phyloP scores from a whole-genome alignment of 345 rosid genomes.

The Kandelia obovata region DNA sequence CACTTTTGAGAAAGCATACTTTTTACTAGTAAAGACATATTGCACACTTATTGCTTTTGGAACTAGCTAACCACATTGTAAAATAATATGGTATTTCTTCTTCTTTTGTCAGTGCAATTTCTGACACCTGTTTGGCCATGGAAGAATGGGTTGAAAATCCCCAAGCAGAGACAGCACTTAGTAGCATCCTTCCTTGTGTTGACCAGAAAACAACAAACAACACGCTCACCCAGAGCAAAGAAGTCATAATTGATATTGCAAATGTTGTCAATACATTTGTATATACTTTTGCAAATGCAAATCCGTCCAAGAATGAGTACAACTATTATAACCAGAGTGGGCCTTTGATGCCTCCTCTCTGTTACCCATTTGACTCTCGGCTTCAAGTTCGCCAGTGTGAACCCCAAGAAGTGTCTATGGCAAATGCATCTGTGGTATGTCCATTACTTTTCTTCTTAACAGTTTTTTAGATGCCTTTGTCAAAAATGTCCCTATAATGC shows the following conservation, averaged over 20 bases:
- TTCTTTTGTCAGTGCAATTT: slow-evolving; percentile 51
- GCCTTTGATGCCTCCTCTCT: slow-evolving; percentile 80
- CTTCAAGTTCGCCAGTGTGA: slow-evolving; percentile 60
- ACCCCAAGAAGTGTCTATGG: slow-evolving; percentile 61
- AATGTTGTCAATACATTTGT: slow-evolving; percentile 75
- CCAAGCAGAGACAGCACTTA: slow-evolving; percentile 82
- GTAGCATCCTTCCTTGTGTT: slow-evolving; percentile 92
- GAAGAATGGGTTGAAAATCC: slow-evolving; percentile 92
- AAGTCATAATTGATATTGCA: slow-evolving; percentile 75
- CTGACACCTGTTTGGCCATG: slow-evolving; percentile 93
- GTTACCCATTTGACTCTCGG: slow-evolving; percentile 68
- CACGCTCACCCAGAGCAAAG: slow-evolving; percentile 84
- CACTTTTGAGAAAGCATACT: neutral
- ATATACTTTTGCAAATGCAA: slow-evolving; percentile 68
- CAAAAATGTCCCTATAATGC: neutral
- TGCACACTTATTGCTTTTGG: neutral
- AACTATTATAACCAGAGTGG: slow-evolving; percentile 81
- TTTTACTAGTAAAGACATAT: neutral
- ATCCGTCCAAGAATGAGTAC: slow-evolving; percentile 53
- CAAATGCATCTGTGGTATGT: slow-evolving; percentile 77
- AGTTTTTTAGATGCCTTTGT: neutral
- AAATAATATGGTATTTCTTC: slow-evolving; percentile 1
- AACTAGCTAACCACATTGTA: neutral
- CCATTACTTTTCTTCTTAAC: neutral
- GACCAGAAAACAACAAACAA: slow-evolving; percentile 81